Evolutionary conservation across 495 filamentous ascomycete species (phyloP).

Genomic region (Pyrenula massariospora): DNA sequence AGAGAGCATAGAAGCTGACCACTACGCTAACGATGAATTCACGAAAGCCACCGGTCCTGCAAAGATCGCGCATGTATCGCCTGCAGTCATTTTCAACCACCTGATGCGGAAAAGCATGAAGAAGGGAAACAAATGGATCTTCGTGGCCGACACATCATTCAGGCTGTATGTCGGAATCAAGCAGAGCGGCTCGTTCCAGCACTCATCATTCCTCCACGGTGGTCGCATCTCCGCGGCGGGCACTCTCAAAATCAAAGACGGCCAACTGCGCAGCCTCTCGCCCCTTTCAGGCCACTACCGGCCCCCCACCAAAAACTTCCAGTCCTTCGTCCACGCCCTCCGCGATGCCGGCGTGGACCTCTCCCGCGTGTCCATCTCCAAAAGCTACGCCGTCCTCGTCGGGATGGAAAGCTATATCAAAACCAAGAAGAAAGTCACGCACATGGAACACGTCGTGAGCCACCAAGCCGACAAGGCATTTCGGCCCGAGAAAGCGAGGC

Average conservation of each 20-base stretch:
- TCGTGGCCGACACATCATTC: slow-evolving; percentile 75
- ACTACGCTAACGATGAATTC: slow-evolving; percentile 41
- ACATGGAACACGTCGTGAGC: slow-evolving; percentile 23
- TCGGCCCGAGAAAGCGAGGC: slow-evolving; percentile 1
- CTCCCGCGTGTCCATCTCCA: slow-evolving; percentile 61
- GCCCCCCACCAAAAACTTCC: slow-evolving; percentile 68
- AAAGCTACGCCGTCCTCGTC: slow-evolving; percentile 69
- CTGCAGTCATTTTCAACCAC: slow-evolving; percentile 57
- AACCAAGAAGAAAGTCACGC: slow-evolving; percentile 46
- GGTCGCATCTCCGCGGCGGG: slow-evolving; percentile 72
- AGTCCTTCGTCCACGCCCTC: slow-evolving; percentile 62
- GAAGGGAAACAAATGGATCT: slow-evolving; percentile 83
- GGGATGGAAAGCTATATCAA: slow-evolving; percentile 70
- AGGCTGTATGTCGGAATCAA: slow-evolving; percentile 89
- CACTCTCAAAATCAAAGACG: slow-evolving; percentile 72
- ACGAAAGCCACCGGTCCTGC: slow-evolving; percentile 43
- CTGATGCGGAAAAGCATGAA: slow-evolving; percentile 57
- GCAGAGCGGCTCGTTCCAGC: slow-evolving; percentile 77
- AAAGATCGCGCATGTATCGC: slow-evolving; percentile 56
- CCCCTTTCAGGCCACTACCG: slow-evolving; percentile 66
- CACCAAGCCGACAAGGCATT: slow-evolving; percentile 7
- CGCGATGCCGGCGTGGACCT: slow-evolving; percentile 69
- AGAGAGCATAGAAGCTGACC: slow-evolving; percentile 18
- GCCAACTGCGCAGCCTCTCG: slow-evolving; percentile 49
- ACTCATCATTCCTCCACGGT: slow-evolving; percentile 79